Conservation (phyloP, 768 basidiomycete species). For the Pholiota molesta region DNA sequence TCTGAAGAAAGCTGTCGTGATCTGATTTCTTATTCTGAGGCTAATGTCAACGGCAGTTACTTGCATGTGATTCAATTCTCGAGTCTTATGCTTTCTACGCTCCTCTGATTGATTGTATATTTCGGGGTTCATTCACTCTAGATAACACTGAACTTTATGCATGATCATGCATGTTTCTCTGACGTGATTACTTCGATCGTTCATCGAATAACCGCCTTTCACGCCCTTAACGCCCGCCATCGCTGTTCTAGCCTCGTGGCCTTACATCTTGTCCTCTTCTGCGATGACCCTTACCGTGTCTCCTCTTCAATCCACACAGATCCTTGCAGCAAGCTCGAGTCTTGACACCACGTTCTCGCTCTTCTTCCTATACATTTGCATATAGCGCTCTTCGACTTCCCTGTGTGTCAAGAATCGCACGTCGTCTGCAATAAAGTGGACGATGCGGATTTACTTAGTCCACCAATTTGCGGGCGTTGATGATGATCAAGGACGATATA, state of each 20-base stretch:
- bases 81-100: not conserved
- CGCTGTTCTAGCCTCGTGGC: not conserved
- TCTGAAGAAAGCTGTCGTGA: not conserved
- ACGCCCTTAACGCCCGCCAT: constrained; percentile 12
- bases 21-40: not conserved
- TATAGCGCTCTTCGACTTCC: not conserved
- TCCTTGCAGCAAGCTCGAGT: not conserved
- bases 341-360: not conserved
- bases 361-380: not conserved
- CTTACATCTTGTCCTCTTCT: not conserved
- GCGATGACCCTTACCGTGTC: not conserved
- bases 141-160: constrained; percentile 11
- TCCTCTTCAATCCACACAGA: not conserved
- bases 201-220: constrained; percentile 19
- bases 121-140: constrained; percentile 7
- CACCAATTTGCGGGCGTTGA: not conserved
- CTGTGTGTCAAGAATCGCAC: not conserved
- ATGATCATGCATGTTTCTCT: constrained; percentile 2
- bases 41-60: not conserved
- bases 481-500: not conserved
- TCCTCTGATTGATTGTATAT: not conserved
- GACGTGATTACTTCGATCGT: constrained; percentile 11
- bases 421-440: not conserved
- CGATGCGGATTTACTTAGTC: not conserved
- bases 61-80: not conserved